Conservation (phyloP, 495 filamentous ascomycete genomes). For the Hamigera avellanea region DNA sequence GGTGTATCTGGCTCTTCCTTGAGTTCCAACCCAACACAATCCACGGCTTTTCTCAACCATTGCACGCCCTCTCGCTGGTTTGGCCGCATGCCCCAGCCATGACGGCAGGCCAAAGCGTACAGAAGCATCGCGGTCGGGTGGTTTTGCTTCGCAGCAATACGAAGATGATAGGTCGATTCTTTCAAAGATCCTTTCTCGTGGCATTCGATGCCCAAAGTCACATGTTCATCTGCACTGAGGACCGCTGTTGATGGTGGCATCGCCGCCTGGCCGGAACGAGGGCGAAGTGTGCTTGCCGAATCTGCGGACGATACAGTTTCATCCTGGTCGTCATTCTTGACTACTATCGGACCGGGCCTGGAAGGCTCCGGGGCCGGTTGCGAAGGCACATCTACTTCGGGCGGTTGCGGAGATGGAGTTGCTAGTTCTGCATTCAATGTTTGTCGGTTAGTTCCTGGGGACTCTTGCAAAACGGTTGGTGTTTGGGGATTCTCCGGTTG, state of each 20-base stretch:
- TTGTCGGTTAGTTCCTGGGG: slow-evolving; percentile 10
- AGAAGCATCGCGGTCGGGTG: slow-evolving; percentile 90
- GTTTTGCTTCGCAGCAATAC: slow-evolving; percentile 73
- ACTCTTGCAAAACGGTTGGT: slow-evolving; percentile 25
- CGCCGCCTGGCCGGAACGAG: slow-evolving; percentile 35
- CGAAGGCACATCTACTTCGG: slow-evolving; percentile 27
- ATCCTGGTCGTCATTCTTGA: slow-evolving; percentile 23
- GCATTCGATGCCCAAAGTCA: slow-evolving; percentile 73
- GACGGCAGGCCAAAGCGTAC: slow-evolving; percentile 91
- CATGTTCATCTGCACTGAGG: slow-evolving; percentile 73
- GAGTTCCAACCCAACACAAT: slow-evolving; percentile 71
- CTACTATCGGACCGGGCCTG: slow-evolving; percentile 16
- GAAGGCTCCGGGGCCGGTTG: slow-evolving; percentile 36
- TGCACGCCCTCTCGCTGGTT: slow-evolving; percentile 80
- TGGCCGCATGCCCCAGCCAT: slow-evolving; percentile 94
- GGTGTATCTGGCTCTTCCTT: slow-evolving; percentile 59
- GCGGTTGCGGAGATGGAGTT: slow-evolving; percentile 9
- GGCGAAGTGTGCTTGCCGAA: slow-evolving; percentile 53
- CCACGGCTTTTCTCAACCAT: slow-evolving; percentile 84
- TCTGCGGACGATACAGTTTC: slow-evolving; percentile 50
- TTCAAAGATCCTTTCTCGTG: slow-evolving; percentile 78
- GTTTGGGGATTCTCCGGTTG: slow-evolving; percentile 18
- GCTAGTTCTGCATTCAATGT: slow-evolving; percentile 9
- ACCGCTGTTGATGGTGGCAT: slow-evolving; percentile 32
- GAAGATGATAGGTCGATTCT: slow-evolving; percentile 91